phyloP scores from a whole-genome alignment of 352 stramenopile species.

The Globisporangium barbulae region DNA sequence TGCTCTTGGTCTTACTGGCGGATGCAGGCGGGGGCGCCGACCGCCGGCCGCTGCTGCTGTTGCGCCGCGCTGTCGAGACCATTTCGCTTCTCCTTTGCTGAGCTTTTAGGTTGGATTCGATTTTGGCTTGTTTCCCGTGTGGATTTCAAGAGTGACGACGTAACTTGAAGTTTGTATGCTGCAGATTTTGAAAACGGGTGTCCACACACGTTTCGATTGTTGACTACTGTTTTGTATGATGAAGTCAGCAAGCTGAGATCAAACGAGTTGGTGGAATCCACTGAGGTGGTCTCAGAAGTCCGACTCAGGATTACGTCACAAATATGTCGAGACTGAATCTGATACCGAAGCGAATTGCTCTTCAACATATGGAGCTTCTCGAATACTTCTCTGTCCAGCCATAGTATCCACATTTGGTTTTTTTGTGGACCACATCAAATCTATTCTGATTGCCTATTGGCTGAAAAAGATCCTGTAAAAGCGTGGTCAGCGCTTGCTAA shows the following conservation, averaged over 20 bases:
- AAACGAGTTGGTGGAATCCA: not conserved
- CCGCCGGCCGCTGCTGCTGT: not conserved
- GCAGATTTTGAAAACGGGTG: not conserved
- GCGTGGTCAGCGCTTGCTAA: too few species aligned
- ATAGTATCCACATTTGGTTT: too few species aligned
- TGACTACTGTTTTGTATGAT: not conserved
- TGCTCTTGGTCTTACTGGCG: constrained; percentile 4
- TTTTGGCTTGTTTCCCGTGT: not conserved
- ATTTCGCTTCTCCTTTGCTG: not conserved
- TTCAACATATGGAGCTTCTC: not conserved
- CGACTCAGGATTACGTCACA: not conserved
- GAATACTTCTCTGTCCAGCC: too few species aligned
- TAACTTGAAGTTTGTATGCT: not conserved
- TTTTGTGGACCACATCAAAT: too few species aligned
- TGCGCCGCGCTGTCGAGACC: constrained; percentile 3
- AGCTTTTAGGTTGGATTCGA: not conserved
- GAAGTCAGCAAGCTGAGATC: not conserved
- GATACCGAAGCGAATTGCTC: too few species aligned
- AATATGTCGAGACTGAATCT: not conserved
- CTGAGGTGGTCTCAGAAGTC: not conserved
- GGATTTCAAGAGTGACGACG: not conserved
- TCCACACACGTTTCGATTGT: not conserved
- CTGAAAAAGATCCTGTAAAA: too few species aligned
- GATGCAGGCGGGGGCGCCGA: not conserved
- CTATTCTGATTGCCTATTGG: too few species aligned